Percentiles rank a stretch among this genome's conserved stretches.
Evolutionary conservation across 2,329 filamentous ascomycete genomes (phyloP).

Genomic region (Alternaria gaisen): DNA sequence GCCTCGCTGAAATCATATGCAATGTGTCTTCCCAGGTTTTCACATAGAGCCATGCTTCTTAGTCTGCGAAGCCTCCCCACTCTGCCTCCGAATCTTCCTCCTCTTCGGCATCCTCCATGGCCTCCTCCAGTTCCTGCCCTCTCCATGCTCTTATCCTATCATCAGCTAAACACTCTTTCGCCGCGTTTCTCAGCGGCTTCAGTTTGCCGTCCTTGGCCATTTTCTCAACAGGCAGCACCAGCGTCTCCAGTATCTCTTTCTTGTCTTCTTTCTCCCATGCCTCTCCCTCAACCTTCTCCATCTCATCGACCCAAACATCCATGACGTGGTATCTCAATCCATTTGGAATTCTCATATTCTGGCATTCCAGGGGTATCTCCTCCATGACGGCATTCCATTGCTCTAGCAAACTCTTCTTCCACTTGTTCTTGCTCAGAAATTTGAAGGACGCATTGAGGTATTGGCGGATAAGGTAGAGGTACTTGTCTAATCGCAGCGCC

Average conservation of each 20-base stretch:
- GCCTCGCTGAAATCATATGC: slow-evolving; percentile 26
- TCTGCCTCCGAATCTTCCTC: slow-evolving; percentile 62
- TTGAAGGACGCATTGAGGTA: slow-evolving; percentile 77
- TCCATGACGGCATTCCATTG: slow-evolving; percentile 59
- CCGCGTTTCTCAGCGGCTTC: slow-evolving; percentile 76
- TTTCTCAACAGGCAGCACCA: slow-evolving; percentile 66
- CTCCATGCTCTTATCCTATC: slow-evolving; percentile 74
- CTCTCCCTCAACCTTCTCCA: slow-evolving; percentile 72
- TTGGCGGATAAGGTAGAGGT: slow-evolving; percentile 81
- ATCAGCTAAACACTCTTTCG: slow-evolving; percentile 75
- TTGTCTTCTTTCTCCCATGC: slow-evolving; percentile 48
- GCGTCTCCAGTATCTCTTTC: slow-evolving; percentile 53
- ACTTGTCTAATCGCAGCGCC: slow-evolving; percentile 80
- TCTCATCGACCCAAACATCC: slow-evolving; percentile 91
- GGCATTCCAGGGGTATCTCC: slow-evolving; percentile 56
- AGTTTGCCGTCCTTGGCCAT: slow-evolving; percentile 67
- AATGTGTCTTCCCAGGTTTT: slow-evolving; percentile 10
- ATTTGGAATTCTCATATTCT: slow-evolving; percentile 72
- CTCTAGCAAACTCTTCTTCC: slow-evolving; percentile 51
- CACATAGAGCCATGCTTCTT: slow-evolving; percentile 42
- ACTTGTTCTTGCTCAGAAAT: slow-evolving; percentile 55
- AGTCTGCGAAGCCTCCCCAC: slow-evolving; percentile 76
- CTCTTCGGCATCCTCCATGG: slow-evolving; percentile 51
- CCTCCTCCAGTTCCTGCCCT: slow-evolving; percentile 49
- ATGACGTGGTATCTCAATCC: slow-evolving; percentile 86